Evolutionary conservation across 179 eudicot genomes (phyloP).

Genomic region (Monotropa hypopitys): DNA sequence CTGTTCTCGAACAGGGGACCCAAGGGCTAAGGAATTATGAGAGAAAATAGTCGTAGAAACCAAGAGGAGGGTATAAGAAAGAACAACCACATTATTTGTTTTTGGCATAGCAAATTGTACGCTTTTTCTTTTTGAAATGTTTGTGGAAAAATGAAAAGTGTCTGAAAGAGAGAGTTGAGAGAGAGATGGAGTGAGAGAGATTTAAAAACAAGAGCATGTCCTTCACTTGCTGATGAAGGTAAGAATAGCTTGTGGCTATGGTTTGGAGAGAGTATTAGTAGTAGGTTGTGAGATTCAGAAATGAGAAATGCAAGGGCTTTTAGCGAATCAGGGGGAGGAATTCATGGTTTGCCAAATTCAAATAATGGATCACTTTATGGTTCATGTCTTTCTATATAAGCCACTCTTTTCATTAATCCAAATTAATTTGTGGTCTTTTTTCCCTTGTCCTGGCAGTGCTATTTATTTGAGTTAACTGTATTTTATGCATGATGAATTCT

Average conservation of each 20-base stretch:
- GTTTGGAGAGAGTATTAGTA: slow-evolving; percentile 18
- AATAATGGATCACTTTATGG: not conserved
- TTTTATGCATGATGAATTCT: no score
- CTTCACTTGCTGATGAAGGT: slow-evolving; percentile 43
- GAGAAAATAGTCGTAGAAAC: slow-evolving; percentile 23
- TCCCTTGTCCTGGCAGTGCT: no score
- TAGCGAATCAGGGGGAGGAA: slow-evolving; percentile 15
- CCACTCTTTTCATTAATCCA: not conserved
- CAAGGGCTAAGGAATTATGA: slow-evolving; percentile 9
- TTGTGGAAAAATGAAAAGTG: not conserved
- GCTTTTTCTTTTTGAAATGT: not conserved
- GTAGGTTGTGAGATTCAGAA: slow-evolving; percentile 1
- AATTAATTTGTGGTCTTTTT: not conserved
- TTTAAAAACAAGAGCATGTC: not conserved
- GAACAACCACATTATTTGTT: not conserved
- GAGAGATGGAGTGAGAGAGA: not conserved
- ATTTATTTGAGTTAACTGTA: no score
- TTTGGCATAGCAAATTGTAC: slow-evolving; percentile 18
- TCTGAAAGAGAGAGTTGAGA: not conserved
- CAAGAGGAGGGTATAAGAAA: slow-evolving; percentile 20
- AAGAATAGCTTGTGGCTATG: slow-evolving; percentile 67
- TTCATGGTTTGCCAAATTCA: slow-evolving; percentile 14
- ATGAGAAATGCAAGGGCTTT: slow-evolving; percentile 15
- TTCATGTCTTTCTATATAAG: slow-evolving; percentile 14
- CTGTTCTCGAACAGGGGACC: slow-evolving; percentile 17